Conservation (phyloP, 345 rosid species). For the Crucihimalaya himalaica region DNA sequence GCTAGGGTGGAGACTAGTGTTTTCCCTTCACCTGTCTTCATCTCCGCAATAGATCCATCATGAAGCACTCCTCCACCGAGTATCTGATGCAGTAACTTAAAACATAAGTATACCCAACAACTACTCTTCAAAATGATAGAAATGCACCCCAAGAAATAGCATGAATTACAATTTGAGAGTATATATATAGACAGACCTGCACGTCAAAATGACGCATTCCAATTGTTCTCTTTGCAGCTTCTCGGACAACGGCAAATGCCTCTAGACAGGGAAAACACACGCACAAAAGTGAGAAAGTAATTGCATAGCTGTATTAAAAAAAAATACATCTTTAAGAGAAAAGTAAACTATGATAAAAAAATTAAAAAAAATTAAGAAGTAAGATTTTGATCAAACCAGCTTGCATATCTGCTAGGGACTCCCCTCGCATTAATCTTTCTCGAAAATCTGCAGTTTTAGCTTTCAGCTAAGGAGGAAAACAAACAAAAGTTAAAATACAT, state of each 20-base stretch:
- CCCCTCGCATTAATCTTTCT: slow-evolving; percentile 61
- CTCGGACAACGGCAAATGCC: slow-evolving; percentile 94
- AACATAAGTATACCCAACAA: slow-evolving; percentile 23
- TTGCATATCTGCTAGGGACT: slow-evolving; percentile 80
- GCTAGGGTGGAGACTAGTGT: slow-evolving; percentile 96
- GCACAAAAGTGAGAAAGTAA: slow-evolving; percentile 10
- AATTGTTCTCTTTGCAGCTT: slow-evolving; percentile 94
- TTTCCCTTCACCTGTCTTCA: slow-evolving; percentile 98
- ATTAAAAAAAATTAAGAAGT: not conserved
- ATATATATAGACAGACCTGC: slow-evolving; percentile 56
- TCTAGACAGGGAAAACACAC: slow-evolving; percentile 45
- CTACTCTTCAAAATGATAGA: slow-evolving; percentile 18
- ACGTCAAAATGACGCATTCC: slow-evolving; percentile 99
- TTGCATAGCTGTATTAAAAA: slow-evolving; percentile 5
- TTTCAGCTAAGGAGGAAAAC: slow-evolving; percentile 52
- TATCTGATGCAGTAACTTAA: slow-evolving; percentile 52
- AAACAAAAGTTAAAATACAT: not conserved
- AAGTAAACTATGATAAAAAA: not conserved
- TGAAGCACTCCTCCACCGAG: slow-evolving; percentile 98
- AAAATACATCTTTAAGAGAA: not conserved
- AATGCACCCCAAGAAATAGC: not conserved
- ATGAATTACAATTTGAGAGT: slow-evolving; percentile 2
- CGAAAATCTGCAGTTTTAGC: slow-evolving; percentile 78
- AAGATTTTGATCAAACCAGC: slow-evolving; percentile 56
- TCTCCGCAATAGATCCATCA: slow-evolving; percentile 96